phyloP scores from a whole-genome alignment of 352 stramenopile genomes.

The Blastocystis sp. region DNA sequence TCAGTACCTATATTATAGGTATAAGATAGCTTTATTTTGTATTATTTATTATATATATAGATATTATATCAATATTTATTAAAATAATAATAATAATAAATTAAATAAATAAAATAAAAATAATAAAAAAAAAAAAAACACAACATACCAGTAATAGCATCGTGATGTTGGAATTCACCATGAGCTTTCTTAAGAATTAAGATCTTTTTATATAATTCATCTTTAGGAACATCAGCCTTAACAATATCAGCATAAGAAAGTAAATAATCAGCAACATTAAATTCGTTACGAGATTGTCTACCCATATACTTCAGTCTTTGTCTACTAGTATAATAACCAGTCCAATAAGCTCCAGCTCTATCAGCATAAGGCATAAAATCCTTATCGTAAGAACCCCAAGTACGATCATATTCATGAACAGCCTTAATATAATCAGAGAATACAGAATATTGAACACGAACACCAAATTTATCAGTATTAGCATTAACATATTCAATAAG shows the following conservation, averaged over 20 bases:
- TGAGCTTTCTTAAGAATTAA: slow-evolving; percentile 59
- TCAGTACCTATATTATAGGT: too few species aligned
- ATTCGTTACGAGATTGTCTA: slow-evolving; percentile 59
- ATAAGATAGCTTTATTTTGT: too few species aligned
- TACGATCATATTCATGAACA: slow-evolving; percentile 57
- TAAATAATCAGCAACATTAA: slow-evolving; percentile 69
- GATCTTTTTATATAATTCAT: slow-evolving; percentile 42
- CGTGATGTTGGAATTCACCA: slow-evolving; percentile 80
- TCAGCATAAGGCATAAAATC: slow-evolving; percentile 90
- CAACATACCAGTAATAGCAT: slow-evolving; percentile 73
- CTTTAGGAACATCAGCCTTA: slow-evolving; percentile 14
- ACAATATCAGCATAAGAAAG: slow-evolving; percentile 48
- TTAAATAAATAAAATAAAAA: too few species aligned
- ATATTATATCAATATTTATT: too few species aligned
- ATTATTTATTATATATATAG: too few species aligned
- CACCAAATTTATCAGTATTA: slow-evolving; percentile 50
- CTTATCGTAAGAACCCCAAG: slow-evolving; percentile 66
- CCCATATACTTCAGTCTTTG: slow-evolving; percentile 71
- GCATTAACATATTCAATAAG: slow-evolving; percentile 78
- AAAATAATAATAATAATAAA: too few species aligned
- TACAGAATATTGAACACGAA: slow-evolving; percentile 87
- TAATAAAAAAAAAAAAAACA: too few species aligned
- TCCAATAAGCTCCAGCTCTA: slow-evolving; percentile 72
- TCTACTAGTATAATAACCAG: slow-evolving; percentile 81
- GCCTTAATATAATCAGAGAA: slow-evolving; percentile 75